A percentile compares a stretch with the other conserved stretches of the same genome.
Conservation (phyloP, 768 basidiomycete species). For the Mycena pura region DNA sequence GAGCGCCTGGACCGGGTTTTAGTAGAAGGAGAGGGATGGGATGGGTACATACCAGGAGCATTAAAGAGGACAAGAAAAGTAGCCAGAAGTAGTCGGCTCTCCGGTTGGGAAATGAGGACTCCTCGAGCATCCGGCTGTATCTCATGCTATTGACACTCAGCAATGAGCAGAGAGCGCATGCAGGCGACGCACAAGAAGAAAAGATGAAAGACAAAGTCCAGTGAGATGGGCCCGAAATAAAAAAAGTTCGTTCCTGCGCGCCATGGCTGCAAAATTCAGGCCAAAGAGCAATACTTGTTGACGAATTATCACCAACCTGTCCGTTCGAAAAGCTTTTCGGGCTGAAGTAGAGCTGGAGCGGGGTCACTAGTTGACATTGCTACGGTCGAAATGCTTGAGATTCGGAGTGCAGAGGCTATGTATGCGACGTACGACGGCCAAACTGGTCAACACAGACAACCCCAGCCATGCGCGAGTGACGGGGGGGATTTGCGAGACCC, state of each 20-base stretch:
- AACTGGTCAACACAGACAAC: slow-evolving; percentile 77
- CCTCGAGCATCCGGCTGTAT: slow-evolving; percentile 95
- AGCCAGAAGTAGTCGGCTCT: slow-evolving; percentile 97
- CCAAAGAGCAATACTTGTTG: background rate
- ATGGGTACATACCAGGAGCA: slow-evolving; percentile 87
- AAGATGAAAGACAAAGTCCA: slow-evolving; percentile 96
- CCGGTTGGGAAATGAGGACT: slow-evolving; percentile 91
- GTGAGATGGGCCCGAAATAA: slow-evolving; percentile 91
- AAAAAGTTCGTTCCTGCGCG: slow-evolving; percentile 90
- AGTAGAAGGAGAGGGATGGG: background rate
- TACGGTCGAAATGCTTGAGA: slow-evolving; percentile 36
- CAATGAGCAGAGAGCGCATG: background rate
- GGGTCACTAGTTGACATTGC: slow-evolving; percentile 94
- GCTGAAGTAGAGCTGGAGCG: slow-evolving; percentile 92
- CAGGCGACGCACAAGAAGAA: slow-evolving; percentile 89
- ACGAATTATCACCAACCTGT: slow-evolving; percentile 53
- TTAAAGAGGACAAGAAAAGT: slow-evolving; percentile 78
- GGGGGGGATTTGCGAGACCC: slow-evolving; percentile 91
- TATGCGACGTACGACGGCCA: slow-evolving; percentile 84
- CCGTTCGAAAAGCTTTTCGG: slow-evolving; percentile 83
- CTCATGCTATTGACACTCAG: slow-evolving; percentile 73
- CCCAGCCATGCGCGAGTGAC: slow-evolving; percentile 88
- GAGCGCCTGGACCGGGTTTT: slow-evolving; percentile 54
- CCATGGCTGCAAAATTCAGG: slow-evolving; percentile 68
- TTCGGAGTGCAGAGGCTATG: slow-evolving; percentile 1